These are phyloP conservation scores for Wickerhamomyces hampshirensis DNA, from an alignment of 805 yeast genomes.

Conservation along the genomic window DNA sequence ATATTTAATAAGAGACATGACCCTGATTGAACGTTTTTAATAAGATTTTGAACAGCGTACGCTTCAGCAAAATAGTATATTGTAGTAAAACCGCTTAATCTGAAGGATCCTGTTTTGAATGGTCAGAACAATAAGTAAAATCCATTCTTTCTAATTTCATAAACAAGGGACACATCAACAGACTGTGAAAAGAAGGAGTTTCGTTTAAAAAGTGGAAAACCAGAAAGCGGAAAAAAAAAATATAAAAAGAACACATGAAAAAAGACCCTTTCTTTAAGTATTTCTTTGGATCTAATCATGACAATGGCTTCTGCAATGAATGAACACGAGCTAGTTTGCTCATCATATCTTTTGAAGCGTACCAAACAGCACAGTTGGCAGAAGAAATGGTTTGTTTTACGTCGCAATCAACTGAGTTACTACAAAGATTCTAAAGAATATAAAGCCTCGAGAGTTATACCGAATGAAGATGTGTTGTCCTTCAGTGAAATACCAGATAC, in stretches of 20 bases:
- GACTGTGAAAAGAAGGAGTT: no score
- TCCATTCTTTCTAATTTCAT: no score
- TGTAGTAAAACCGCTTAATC: no score
- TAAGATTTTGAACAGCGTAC: no score
- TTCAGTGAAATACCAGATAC: constrained; percentile 19
- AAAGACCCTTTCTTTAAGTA: not conserved
- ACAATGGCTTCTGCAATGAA: constrained; percentile 1
- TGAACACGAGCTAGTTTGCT: constrained; percentile 18
- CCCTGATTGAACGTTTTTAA: not conserved
- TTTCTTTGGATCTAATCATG: not conserved
- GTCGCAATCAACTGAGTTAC: constrained; percentile 34
- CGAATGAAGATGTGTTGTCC: constrained; percentile 14
- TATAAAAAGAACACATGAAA: not conserved
- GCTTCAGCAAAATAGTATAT: no score
- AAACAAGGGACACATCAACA: no score
- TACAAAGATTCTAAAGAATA: constrained; percentile 36
- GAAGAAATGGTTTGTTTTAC: constrained; percentile 34
- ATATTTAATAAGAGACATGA: not conserved
- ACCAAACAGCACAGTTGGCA: constrained; percentile 34
- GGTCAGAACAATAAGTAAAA: no score
- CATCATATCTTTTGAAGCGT: constrained; percentile 30
- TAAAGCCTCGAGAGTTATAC: constrained; percentile 32
- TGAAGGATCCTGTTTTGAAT: no score
- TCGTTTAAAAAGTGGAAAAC: no score
- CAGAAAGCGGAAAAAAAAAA: not conserved